These are phyloP conservation scores for Aspergillus versicolor DNA, from an alignment of 2,329 filamentous ascomycete species.

Conservation along the genomic window DNA sequence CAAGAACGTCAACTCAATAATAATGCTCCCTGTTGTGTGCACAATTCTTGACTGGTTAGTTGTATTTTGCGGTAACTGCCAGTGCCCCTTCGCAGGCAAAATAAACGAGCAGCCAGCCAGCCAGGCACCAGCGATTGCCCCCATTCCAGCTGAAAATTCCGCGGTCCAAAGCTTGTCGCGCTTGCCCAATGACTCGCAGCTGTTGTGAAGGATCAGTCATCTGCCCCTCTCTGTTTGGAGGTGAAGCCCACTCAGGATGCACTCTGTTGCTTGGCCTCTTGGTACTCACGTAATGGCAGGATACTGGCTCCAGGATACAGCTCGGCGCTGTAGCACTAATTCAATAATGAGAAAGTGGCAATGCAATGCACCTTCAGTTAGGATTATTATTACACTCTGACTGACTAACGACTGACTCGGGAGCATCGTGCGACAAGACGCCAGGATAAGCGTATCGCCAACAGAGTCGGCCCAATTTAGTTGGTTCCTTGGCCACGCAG, in stretches of 20 bases:
- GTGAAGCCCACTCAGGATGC: background rate
- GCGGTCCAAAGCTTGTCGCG: background rate
- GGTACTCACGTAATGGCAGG: background rate
- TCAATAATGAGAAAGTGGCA: background rate
- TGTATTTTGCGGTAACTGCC: no score
- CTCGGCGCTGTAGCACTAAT: no score
- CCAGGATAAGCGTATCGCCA: slow-evolving; percentile 36
- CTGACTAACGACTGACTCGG: slow-evolving; percentile 2
- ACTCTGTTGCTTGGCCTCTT: no score
- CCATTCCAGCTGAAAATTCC: background rate
- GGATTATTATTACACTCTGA: background rate
- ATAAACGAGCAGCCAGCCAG: slow-evolving; percentile 5
- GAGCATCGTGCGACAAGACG: slow-evolving; percentile 8
- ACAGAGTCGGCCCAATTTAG: slow-evolving; percentile 25
- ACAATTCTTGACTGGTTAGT: no score
- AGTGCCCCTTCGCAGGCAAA: slow-evolving; percentile 2
- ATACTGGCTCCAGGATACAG: no score
- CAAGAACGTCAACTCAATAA: background rate
- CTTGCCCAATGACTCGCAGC: background rate
- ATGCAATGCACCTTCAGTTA: background rate
- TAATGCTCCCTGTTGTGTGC: background rate
- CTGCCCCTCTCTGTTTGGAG: background rate
- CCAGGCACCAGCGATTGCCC: background rate
- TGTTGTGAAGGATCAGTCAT: slow-evolving; percentile 13
- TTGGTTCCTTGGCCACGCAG: slow-evolving; percentile 24